These are phyloP conservation scores for Dictyostelium citrinum DNA, from an alignment of 78 protist species.

Conservation along the genomic window DNA sequence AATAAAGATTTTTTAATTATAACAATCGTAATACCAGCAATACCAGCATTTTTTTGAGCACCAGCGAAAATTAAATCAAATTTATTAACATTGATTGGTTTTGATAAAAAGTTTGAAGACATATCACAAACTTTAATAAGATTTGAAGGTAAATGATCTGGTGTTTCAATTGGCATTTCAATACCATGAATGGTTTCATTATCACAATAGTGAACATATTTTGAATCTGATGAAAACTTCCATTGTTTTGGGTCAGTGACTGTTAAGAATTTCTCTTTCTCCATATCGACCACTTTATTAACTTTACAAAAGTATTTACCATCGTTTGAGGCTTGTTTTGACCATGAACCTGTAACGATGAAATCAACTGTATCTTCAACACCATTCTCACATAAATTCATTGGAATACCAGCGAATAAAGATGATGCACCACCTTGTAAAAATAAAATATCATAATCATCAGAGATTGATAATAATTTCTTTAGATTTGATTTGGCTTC, in stretches of 20 bases:
- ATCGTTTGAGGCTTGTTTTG: conserved; percentile 91
- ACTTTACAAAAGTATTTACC: conserved; percentile 82
- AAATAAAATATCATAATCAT: conserved; percentile 92
- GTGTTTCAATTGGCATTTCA: conserved; percentile 52
- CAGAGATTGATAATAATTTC: conserved; percentile 86
- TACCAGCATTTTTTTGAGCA: conserved; percentile 98
- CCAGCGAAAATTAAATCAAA: conserved; percentile 96
- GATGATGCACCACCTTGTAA: conserved; percentile 97
- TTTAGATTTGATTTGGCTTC: conserved; percentile 65
- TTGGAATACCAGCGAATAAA: conserved; percentile 94
- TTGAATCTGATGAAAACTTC: conserved; percentile 76
- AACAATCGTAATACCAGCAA: conserved; percentile 94
- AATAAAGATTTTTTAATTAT: conserved; percentile 75
- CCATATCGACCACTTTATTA: conserved; percentile 66
- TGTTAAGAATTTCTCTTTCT: conserved; percentile 2
- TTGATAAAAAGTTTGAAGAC: conserved; percentile 93
- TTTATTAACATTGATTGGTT: conserved; percentile 90
- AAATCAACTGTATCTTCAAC: conserved; percentile 83
- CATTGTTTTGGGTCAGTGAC: conserved; percentile 68
- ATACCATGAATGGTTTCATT: conserved; percentile 97
- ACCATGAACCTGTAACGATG: conserved; percentile 97
- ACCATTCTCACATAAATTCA: conserved; percentile 87
- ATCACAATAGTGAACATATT: conserved; percentile 93
- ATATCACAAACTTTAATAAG: conserved; percentile 94
- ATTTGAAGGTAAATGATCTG: background rate